Evolutionary conservation across 2,329 filamentous ascomycete species (phyloP), one percentile per base, ranked within the genome.

Genomic region (Sclerotinia nivalis): DNA sequence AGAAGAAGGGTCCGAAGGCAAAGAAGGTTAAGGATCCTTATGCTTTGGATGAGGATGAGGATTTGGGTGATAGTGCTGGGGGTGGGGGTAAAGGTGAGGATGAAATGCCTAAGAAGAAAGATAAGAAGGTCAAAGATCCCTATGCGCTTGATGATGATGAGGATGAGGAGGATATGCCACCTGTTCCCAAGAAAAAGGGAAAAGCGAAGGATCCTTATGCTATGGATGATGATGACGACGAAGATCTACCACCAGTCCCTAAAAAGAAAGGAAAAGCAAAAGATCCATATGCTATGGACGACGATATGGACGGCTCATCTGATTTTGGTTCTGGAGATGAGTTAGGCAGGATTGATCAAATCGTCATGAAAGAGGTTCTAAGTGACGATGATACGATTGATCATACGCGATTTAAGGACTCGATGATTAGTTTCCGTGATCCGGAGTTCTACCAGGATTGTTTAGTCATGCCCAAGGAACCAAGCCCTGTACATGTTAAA

Each of bases 371-470:
- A 43, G 45, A 58, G 25, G 68, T 62, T 58, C 64, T 67, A 34
- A 60, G 59, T 9, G 68, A 70, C n/a, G 49, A 49, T 34, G 58
- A 66, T 25, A 65, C 47, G 4, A 52, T 65, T 20, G 61, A 25
- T 25, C 49, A 55, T 52, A n/a, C 37, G 20, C 13, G 56, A 47
- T 64, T 40, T 22, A 68, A 69, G n/a, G 69, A 70, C 7, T 69
- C 54, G 37, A 40, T 62, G 15, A 34, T 73, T 13, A 74, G 70
- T 62, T 76, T 76, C 68, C 72, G 73, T 3, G 73, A 78, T 68
- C 73, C 75, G 13, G 75, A 70, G 47, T 76, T 76, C 28, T 76
- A 76, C 64, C 71, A 75, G 8, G 75, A 78, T 67, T 76, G 74
- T 64, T 58, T 77, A 60, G 61, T 72, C 28, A 40, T 49, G 43